phyloP scores from a whole-genome alignment of 2,329 filamentous ascomycete genomes.

The Talaromyces sp. region DNA sequence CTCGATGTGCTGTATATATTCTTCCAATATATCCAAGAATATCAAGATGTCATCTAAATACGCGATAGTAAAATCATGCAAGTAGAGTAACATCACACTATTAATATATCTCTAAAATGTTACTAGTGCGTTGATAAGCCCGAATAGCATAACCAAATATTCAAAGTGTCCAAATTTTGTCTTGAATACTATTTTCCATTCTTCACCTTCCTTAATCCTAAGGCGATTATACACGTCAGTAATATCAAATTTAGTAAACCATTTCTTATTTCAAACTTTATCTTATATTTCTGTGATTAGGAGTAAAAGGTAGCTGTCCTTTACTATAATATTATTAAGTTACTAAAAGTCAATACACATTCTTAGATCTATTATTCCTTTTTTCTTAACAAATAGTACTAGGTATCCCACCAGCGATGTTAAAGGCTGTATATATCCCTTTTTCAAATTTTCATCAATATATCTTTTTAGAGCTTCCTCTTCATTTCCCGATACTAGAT shows the following conservation, averaged over 20 bases:
- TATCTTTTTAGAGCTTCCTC: neutral
- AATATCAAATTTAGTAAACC: neutral
- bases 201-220: neutral
- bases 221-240: neutral
- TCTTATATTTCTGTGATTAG: neutral
- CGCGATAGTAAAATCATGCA: too few relatives aligned
- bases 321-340: neutral
- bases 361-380: neutral
- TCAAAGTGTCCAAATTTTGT: neutral
- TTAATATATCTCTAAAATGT: too few relatives aligned
- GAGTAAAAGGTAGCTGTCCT: neutral
- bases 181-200: neutral
- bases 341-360: neutral
- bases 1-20: neutral
- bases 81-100: too few relatives aligned
- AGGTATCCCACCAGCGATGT: neutral
- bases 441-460: slow-evolving; percentile 25
- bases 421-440: too few relatives aligned
- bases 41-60: neutral
- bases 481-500: slow-evolving; percentile 5
- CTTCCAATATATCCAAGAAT: neutral
- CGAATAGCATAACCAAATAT: neutral
- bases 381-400: neutral
- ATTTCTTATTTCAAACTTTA: neutral
- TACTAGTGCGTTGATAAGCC: too few relatives aligned